Evolutionary conservation across 2,329 filamentous ascomycete species (phyloP).

Genomic region (Nemania abortiva): DNA sequence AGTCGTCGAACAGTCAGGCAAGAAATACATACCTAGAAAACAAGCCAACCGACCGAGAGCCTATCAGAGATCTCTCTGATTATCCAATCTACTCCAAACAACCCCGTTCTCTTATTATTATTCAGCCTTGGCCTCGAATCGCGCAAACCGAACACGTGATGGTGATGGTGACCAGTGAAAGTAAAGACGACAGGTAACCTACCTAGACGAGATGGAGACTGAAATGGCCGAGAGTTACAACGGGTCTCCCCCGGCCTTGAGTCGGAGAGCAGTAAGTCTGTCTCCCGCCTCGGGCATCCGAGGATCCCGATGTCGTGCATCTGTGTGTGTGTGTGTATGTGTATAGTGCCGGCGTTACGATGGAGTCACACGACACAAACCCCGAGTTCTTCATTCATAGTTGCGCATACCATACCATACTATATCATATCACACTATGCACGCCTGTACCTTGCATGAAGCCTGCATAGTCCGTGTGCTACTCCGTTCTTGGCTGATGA

Average conservation of each 20-base stretch:
- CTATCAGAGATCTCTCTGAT: slow-evolving; percentile 10
- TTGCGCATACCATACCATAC: not conserved
- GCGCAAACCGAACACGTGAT: not conserved
- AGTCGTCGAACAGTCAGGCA: not conserved
- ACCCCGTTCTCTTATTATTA: not conserved
- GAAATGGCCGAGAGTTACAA: slow-evolving; percentile 54
- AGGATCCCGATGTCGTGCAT: slow-evolving; percentile 25
- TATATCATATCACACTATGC: not conserved
- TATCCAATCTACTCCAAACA: not conserved
- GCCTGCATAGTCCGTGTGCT: not conserved
- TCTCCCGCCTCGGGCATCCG: slow-evolving; percentile 52
- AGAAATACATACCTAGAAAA: not conserved
- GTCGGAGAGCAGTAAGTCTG: slow-evolving; percentile 56
- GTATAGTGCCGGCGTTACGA: slow-evolving; percentile 2
- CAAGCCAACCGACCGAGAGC: not conserved
- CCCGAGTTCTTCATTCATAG: not conserved
- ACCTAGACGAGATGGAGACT: slow-evolving; percentile 41
- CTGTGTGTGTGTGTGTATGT: not conserved
- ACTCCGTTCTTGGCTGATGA: slow-evolving; percentile 48
- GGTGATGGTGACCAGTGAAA: not conserved
- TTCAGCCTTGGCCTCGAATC: slow-evolving; percentile 1
- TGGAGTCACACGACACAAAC: not conserved
- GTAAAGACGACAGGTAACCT: too few species aligned
- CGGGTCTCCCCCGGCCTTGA: slow-evolving; percentile 53
- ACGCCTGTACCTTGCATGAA: slow-evolving; percentile 8